Evolutionary conservation across 2,329 filamentous ascomycete species (phyloP), one percentile per base, ranked within the genome.

Genomic region (Teratosphaeria viscida): DNA sequence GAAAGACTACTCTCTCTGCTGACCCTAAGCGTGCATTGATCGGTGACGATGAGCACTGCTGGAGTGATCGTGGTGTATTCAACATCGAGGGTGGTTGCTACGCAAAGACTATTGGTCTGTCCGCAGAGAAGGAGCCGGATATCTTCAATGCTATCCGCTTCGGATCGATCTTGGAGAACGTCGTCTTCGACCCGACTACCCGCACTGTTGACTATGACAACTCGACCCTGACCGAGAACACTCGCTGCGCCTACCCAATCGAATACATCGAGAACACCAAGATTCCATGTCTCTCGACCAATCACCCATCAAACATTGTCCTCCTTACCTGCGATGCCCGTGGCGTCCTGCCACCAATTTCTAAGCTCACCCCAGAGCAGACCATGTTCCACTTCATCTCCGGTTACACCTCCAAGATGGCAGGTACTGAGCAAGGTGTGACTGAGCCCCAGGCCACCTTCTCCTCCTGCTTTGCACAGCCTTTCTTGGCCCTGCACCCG

Each of bases 381-480:
- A 96, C 91, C 76, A 97, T 99, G 92, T 99, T 97, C 87, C 94
- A 99, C 84, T 99, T 99, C 86, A 99, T 99, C 79, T 95, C 90
- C 19, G 94, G 94, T 70, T 99, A 99, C 84, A 99, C 94, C 65
- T 97, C 92, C 74, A 99, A 99, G 87, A 99, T 99, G 94, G 94
- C 94, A 66, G 94, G 94, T 72, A 99, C 94, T 37, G 94, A 99
- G 80, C 90, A 96, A 66, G 94, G 94, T 72, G 86, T 99, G 66
- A 95, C 89, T 10, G 94, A 99, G 80, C 94, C 94, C 65, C 90
- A 97, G 79, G 94, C 94, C 27, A 99, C 94, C 71, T 99, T 99
- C 86, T 97, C 92, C 29, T 95, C 92, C 57, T 99, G 94, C 85
- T 99, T 99, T 79, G 94, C 94, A 59, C 94, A 99, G 80, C 94